Evolutionary conservation across 768 basidiomycete species (phyloP), one percentile per base, ranked within the genome.

Genomic region (Lentinula detonsa): DNA sequence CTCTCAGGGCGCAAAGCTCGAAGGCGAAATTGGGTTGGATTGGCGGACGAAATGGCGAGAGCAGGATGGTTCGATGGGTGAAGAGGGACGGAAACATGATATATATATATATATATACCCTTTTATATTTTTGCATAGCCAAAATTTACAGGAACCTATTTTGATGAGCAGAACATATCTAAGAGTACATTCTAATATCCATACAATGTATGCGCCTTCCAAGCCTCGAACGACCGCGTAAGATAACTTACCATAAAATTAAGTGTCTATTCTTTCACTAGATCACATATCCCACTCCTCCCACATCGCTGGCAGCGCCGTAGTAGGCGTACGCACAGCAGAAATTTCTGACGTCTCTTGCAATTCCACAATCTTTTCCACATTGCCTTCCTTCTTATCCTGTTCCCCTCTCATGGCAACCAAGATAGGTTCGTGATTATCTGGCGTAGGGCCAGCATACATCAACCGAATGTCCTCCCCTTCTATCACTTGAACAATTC

Each of bases 401-500:
- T 78, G 79, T 57, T 69, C 68, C 9, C 89, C 89, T 43, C 76
- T 78, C 86, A 87, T 87, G 11, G 80, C 88, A 4, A 87, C 75
- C 49, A 92, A 68, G 23, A 90, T 76, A 55, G 82, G 81, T 34
- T 80, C 75, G 46, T 76, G 71, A 43, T 66, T 68, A 31, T 63
- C 66, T 18, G 56, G 40, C 23, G 68, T 67, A 33, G 75, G 71
- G 0, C 76, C 79, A 11, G 74, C 70, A 68, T 88, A 79, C 52
- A 91, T 71, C 33, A 91, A 77, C 28, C 89, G 84, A 40, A 93
- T 81, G 65, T 91, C 88, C 10, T 67, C 65, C 0, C 80, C 91
- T 67, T 91, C 88, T 48, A 93, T 85, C n/a, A 92, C 88, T 72
- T 94, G 92, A n/a, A 86, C 83, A 18, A 94, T 83, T 55, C 81